Percentiles rank a stretch among this genome's conserved stretches.
Evolutionary conservation across 768 basidiomycete species (phyloP).

Genomic region (Lentinula edodes): DNA sequence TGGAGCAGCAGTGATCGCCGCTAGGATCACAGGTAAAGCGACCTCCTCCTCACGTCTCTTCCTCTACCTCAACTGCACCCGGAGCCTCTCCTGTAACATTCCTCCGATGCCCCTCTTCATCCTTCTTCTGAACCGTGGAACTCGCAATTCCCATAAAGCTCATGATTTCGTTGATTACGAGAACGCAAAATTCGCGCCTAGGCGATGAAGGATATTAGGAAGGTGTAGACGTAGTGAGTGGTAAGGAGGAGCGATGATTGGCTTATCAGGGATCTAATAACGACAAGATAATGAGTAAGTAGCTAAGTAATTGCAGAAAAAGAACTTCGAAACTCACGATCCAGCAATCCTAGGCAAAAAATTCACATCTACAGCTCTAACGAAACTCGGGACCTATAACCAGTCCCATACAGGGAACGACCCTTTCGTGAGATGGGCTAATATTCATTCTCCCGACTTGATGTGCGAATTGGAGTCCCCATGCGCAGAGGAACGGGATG

Average conservation of each 20-base stretch:
- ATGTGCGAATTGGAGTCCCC: slow-evolving; percentile 87
- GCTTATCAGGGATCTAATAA: slow-evolving; percentile 56
- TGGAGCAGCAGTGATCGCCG: too few species aligned
- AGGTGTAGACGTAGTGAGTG: slow-evolving; percentile 69
- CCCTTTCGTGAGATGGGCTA: slow-evolving; percentile 83
- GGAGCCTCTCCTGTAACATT: slow-evolving; percentile 19
- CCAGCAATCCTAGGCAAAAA: slow-evolving; percentile 51
- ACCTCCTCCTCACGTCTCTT: neutral
- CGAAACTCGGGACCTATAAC: slow-evolving; percentile 77
- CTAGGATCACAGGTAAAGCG: too few species aligned
- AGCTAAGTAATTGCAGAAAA: neutral
- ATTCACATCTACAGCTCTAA: slow-evolving; percentile 83
- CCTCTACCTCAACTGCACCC: neutral
- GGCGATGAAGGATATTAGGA: slow-evolving; percentile 59
- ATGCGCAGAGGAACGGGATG: slow-evolving; percentile 84
- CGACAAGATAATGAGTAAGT: neutral
- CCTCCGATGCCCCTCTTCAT: slow-evolving; percentile 62
- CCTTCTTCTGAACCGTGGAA: slow-evolving; percentile 90
- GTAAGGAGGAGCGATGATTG: slow-evolving; percentile 62
- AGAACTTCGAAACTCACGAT: slow-evolving; percentile 39
- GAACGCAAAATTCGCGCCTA: slow-evolving; percentile 74
- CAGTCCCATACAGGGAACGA: slow-evolving; percentile 85
- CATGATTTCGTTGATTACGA: slow-evolving; percentile 87
- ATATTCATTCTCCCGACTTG: slow-evolving; percentile 87
- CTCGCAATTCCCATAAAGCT: slow-evolving; percentile 91